These are phyloP conservation scores for Suhomyces prunicola DNA, from an alignment of 805 yeast genomes.

Conservation along the genomic window DNA sequence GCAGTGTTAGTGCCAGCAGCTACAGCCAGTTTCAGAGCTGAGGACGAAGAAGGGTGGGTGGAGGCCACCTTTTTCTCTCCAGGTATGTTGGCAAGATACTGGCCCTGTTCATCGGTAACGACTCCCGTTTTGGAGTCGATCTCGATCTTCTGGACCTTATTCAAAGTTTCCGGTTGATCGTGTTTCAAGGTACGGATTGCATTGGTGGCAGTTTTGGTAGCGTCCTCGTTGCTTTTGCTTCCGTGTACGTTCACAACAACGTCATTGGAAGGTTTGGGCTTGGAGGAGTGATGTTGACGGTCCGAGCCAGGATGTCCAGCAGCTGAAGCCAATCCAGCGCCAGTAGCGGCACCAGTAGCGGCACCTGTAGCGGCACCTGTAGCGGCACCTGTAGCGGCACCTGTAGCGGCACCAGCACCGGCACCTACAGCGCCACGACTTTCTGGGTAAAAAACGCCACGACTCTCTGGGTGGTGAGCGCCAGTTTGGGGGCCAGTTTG, in stretches of 20 bases:
- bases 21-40: neutral
- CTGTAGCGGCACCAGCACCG: neutral
- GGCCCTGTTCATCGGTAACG: slow-evolving; percentile 10
- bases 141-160: slow-evolving; percentile 20
- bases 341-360: neutral
- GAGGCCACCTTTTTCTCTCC: neutral
- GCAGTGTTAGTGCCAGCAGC: neutral
- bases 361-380: no score
- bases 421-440: neutral
- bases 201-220: slow-evolving; percentile 24
- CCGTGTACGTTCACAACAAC: slow-evolving; percentile 33
- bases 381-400: neutral
- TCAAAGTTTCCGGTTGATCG: slow-evolving; percentile 17
- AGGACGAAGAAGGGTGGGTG: neutral
- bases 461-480: no score
- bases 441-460: neutral
- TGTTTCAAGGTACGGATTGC: slow-evolving; percentile 24
- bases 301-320: neutral
- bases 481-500: no score
- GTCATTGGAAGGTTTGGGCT: slow-evolving; percentile 7
- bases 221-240: slow-evolving; percentile 20
- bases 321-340: neutral
- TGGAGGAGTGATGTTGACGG: neutral
- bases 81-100: neutral
- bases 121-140: slow-evolving; percentile 30